A percentile compares a stretch with the other conserved stretches of the same genome.
Conservation (phyloP, 1,284 basidiomycete species). For the Takashimella koratensis region DNA sequence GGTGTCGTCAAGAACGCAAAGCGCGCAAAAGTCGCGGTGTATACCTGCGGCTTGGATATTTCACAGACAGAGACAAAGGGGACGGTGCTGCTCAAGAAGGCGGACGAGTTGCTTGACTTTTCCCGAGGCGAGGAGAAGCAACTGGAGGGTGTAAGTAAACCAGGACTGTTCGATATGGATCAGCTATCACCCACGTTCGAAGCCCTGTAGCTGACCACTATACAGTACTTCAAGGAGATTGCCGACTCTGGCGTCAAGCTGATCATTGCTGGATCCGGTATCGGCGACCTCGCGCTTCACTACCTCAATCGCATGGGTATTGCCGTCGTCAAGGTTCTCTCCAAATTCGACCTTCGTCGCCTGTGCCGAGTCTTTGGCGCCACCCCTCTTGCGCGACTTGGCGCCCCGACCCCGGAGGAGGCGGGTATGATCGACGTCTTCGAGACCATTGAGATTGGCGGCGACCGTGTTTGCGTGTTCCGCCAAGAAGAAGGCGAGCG, state of each 20-base stretch:
- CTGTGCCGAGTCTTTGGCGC: slow-evolving; percentile 94
- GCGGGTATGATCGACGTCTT: slow-evolving; percentile 91
- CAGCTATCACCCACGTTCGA: too few species aligned
- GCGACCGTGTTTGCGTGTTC: slow-evolving; percentile 95
- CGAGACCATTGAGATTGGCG: slow-evolving; percentile 94
- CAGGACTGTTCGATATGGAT: too few species aligned
- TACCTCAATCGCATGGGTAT: slow-evolving; percentile 93
- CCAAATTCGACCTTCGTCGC: slow-evolving; percentile 95
- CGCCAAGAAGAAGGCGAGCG: slow-evolving; percentile 75
- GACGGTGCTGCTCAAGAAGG: slow-evolving; percentile 92
- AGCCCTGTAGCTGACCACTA: neutral
- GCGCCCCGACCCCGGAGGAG: slow-evolving; percentile 94
- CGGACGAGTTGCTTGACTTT: slow-evolving; percentile 95
- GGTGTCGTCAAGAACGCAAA: slow-evolving; percentile 75
- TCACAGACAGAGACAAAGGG: slow-evolving; percentile 99
- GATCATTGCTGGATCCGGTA: slow-evolving; percentile 84
- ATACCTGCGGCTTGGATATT: slow-evolving; percentile 86
- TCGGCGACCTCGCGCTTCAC: slow-evolving; percentile 95
- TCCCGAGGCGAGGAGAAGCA: slow-evolving; percentile 93
- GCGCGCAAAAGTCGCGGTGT: slow-evolving; percentile 88
- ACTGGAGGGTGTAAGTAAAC: slow-evolving; percentile 70
- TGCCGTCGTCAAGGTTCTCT: slow-evolving; percentile 93
- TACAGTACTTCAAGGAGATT: slow-evolving; percentile 94
- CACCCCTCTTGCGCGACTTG: slow-evolving; percentile 90
- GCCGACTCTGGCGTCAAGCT: slow-evolving; percentile 92